Base-by-base conservation (phyloP, 2,329 filamentous ascomycete species). In the Verticillium nonalfalfae region DNA sequence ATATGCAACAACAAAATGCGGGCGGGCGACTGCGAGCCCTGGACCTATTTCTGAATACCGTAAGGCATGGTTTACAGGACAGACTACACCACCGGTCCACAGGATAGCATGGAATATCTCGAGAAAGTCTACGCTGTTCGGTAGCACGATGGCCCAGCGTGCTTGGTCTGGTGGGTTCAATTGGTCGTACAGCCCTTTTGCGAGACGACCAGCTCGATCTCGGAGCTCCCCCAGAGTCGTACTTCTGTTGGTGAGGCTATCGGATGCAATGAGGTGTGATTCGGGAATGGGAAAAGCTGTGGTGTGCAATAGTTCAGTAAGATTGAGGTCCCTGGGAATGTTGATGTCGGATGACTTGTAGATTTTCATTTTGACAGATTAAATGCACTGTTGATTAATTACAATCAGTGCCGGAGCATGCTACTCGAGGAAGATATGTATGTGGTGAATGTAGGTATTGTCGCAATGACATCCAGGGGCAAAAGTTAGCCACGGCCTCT, bases 71-170 rank as follows among this genome's bases (percentile, higher is more conserved):
- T 78, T 78, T 36, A 77, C 72, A 1, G 76, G 75, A 59, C 74
- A 77, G 7, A 73, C 68, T 3, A 73, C 68, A 6, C 75, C 75
- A 40, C 76, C 75, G 0, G 72, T 74, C 76, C 75, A 78, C 13
- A 78, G 65, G 6, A 79, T 68, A 4, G 76, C 72, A 58, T 79
- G 77, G 21, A 76, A 73, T 5, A 75, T 63, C 61, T 80, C 78
- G 2, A 79, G 68, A 60, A 76, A 79, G 13, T 79, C 77, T 35
- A 79, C 76, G 52, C 74, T 77, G 64, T 79, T 80, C 5, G 78
- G 78, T 6, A 79, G 66, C 6, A 78, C 70, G n/a, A 80, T 68
- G 1, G 72, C 75, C 76, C 76, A 78, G 60, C 74, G 71, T 7
- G 73, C 69, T 56, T 75, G 74, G 57, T 77, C 73, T 31, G 61